phyloP scores from a whole-genome alignment of 169 alveolate genomes.

The Cytauxzoon felis region DNA sequence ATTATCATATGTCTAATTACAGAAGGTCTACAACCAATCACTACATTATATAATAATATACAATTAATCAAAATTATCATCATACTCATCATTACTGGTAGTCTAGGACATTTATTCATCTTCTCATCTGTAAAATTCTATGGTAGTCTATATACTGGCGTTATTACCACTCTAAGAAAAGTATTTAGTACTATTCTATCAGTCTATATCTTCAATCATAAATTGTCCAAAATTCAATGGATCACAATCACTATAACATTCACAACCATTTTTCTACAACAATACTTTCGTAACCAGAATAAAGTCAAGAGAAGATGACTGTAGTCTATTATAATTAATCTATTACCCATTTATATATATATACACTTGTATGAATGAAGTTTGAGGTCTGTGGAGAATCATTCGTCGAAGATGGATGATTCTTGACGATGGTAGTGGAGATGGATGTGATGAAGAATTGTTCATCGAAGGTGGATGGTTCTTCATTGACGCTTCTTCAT shows the following conservation, averaged over 20 bases:
- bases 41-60: constrained; percentile 58
- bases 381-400: too few relatives aligned
- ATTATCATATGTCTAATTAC: constrained; percentile 61
- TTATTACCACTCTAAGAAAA: constrained; percentile 84
- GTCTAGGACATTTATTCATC: constrained; percentile 85
- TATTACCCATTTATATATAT: too few relatives aligned
- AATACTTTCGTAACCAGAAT: constrained; percentile 52
- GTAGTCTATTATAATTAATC: neutral
- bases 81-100: constrained; percentile 76
- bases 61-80: constrained; percentile 38
- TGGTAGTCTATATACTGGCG: constrained; percentile 84
- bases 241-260: constrained; percentile 73
- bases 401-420: too few relatives aligned
- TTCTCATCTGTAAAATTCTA: constrained; percentile 77
- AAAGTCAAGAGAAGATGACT: constrained; percentile 1
- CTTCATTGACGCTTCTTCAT: too few relatives aligned
- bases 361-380: too few relatives aligned
- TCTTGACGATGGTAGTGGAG: too few relatives aligned
- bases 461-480: too few relatives aligned
- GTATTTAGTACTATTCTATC: constrained; percentile 82
- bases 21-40: constrained; percentile 79
- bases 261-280: constrained; percentile 73
- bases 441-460: too few relatives aligned
- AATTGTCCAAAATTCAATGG: constrained; percentile 80
- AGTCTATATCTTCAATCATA: constrained; percentile 79